Percentiles rank a stretch among this genome's conserved stretches.
phyloP scores from a whole-genome alignment of 2,329 filamentous ascomycete genomes.

The Atkinsonella texensis region DNA sequence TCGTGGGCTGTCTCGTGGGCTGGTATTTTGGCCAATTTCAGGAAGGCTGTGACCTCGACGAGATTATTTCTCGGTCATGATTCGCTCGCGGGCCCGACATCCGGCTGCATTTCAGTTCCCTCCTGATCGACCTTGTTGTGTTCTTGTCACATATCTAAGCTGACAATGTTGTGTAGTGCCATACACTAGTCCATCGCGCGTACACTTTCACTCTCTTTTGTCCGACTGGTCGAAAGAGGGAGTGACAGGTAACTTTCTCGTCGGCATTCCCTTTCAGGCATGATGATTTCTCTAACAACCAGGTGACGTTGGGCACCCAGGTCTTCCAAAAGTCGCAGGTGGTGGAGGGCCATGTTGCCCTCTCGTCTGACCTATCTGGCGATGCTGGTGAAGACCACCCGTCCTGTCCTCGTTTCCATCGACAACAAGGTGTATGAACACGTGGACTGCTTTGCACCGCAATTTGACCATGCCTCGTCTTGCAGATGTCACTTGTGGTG shows the following conservation, averaged over 20 bases:
- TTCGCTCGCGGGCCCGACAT: not conserved
- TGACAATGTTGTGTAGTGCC: not conserved
- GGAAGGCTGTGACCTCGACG: too few species aligned
- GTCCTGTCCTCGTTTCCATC: too few species aligned
- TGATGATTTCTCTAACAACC: too few species aligned
- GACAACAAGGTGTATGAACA: too few species aligned
- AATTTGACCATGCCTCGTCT: not conserved
- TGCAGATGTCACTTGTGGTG: not conserved
- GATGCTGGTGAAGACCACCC: too few species aligned
- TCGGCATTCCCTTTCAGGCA: not conserved
- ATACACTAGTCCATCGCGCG: not conserved
- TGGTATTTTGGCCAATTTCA: too few species aligned
- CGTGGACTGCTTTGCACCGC: not conserved
- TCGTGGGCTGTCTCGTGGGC: too few species aligned
- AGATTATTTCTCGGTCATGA: too few species aligned
- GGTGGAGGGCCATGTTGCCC: not conserved
- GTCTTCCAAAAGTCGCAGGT: not conserved
- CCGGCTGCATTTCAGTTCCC: not conserved
- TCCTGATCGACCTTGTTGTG: not conserved
- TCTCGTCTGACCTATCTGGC: too few species aligned
- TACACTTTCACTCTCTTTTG: not conserved
- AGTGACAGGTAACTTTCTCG: not conserved
- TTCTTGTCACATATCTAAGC: not conserved
- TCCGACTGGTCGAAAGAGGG: not conserved
- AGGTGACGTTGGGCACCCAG: not conserved